Percentiles rank a stretch among this genome's conserved stretches.
Conservation (phyloP, 345 rosid species). For the Capsella bursapastoris region DNA sequence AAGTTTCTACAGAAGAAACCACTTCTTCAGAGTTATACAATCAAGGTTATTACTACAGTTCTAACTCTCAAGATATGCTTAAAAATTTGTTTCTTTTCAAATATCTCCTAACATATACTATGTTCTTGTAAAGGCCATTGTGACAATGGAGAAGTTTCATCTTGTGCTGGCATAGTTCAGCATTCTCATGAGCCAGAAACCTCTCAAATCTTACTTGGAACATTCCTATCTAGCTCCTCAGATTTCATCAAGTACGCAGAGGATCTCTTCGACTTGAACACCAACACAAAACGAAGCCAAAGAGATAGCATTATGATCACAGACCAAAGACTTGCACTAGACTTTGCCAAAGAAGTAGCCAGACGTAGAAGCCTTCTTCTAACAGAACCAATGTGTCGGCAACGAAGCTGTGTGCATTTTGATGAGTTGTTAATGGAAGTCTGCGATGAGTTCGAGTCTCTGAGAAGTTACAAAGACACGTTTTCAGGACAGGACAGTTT, state of each 20-base stretch:
- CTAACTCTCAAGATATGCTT: constrained; percentile 1
- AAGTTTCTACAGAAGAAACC: constrained; percentile 41
- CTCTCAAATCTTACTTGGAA: constrained; percentile 41
- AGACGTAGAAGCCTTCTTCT: constrained; percentile 55
- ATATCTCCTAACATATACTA: not conserved
- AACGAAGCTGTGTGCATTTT: constrained; percentile 46
- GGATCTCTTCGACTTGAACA: constrained; percentile 53
- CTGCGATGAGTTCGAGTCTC: constrained; percentile 51
- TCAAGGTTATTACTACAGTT: constrained; percentile 55
- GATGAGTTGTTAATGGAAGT: constrained; percentile 67
- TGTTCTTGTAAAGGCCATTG: constrained; percentile 47
- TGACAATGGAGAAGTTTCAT: constrained; percentile 45
- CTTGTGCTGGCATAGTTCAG: constrained; percentile 28
- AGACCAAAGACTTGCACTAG: constrained; percentile 54
- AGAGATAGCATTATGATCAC: constrained; percentile 26
- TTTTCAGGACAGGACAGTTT: constrained; percentile 38
- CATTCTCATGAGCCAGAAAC: constrained; percentile 27
- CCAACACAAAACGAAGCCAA: constrained; percentile 28
- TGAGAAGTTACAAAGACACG: constrained; percentile 50
- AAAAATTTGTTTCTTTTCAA: not conserved
- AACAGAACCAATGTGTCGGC: constrained; percentile 19
- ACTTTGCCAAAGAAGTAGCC: constrained; percentile 68
- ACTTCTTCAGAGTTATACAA: constrained; percentile 44
- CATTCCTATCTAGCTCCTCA: constrained; percentile 54
- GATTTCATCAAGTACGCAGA: constrained; percentile 57